Base-by-base conservation (phyloP, 1,139 yeast genomes). In the Diutina catenulata region DNA sequence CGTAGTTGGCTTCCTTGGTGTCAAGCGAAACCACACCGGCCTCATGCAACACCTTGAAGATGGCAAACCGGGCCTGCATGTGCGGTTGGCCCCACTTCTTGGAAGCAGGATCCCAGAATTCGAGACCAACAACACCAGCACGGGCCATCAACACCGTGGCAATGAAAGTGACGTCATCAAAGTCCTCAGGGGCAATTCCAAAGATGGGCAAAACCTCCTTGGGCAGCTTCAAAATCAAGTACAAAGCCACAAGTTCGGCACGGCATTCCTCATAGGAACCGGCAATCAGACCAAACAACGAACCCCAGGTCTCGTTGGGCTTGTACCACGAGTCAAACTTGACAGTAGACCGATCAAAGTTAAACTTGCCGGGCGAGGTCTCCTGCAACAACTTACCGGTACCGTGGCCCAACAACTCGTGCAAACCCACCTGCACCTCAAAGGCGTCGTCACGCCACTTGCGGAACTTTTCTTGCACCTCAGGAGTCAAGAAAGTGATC, bases 61-160 rank as follows among this genome's bases (percentile, higher is more conserved):
- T 84, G 28, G 91, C 83, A 57, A 73, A 86, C 53, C 95, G 68
- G 5, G 94, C 95, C 62, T 84, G 94, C 87, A 84, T 83, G 55
- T 86, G 95, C n/a, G 95, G 78, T 60, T 86, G 95, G 26, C 95
- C 95, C 95, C 95, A 86, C 57, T 83, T 83, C 43, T 67, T 62
- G 27, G 84, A 68, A 36, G 61, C 57, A 32, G 95, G 94, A 56
- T 84, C 94, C 86, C 93, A 86, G 56, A 70, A 82, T 55, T 86
- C 94, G 50, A 86, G 66, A 2, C 82, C 88, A 32, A 80, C 52
- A 39, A 86, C 64, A 45, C 95, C 95, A 5, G 95, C 94, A 49
- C 95, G 72, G 23, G 87, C 81, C 95, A 86, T 86, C 46, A 74
- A 75, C 44, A 84, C 60, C 44, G 79, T 80, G 15, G 86, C 83